Evolutionary conservation across 495 filamentous ascomycete species (phyloP).

Genomic region (Talaromyces trachyspermus): DNA sequence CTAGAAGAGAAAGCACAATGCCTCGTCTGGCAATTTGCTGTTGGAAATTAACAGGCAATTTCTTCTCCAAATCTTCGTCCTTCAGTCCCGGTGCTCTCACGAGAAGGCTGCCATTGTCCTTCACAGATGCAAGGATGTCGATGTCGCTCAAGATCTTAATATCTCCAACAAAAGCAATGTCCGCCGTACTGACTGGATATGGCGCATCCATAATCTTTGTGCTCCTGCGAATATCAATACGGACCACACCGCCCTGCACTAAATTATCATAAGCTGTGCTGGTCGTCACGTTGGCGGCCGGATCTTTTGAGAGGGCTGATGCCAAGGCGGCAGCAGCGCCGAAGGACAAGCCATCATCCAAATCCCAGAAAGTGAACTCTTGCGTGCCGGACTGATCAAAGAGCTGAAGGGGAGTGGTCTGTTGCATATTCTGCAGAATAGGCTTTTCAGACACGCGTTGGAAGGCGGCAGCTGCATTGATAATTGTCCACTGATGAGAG

Average conservation of each 20-base stretch:
- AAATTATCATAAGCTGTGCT: conserved; percentile 77
- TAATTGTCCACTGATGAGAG: conserved; percentile 73
- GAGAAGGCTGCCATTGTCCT: conserved; percentile 64
- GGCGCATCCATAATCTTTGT: conserved; percentile 75
- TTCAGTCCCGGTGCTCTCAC: conserved; percentile 69
- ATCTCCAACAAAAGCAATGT: conserved; percentile 70
- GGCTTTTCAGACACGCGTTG: conserved; percentile 51
- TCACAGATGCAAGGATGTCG: conserved; percentile 62
- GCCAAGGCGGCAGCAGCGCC: conserved; percentile 60
- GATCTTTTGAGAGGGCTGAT: conserved; percentile 66
- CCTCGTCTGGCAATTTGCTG: conserved; percentile 60
- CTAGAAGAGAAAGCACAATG: conserved; percentile 64
- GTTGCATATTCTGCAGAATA: conserved; percentile 36
- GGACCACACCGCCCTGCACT: conserved; percentile 73
- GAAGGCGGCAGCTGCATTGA: conserved; percentile 62
- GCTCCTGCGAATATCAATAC: conserved; percentile 80
- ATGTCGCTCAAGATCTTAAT: conserved; percentile 71
- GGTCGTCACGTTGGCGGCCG: conserved; percentile 67
- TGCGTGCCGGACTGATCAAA: conserved; percentile 45
- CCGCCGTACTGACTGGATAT: conserved; percentile 70
- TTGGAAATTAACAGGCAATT: conserved; percentile 58
- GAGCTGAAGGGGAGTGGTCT: conserved; percentile 34
- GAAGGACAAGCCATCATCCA: conserved; percentile 62
- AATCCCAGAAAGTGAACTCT: conserved; percentile 92
- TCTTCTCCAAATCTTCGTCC: conserved; percentile 86